These are phyloP conservation scores for Onygenales sp. DNA, from an alignment of 2,329 filamentous ascomycete genomes.

Conservation along the genomic window DNA sequence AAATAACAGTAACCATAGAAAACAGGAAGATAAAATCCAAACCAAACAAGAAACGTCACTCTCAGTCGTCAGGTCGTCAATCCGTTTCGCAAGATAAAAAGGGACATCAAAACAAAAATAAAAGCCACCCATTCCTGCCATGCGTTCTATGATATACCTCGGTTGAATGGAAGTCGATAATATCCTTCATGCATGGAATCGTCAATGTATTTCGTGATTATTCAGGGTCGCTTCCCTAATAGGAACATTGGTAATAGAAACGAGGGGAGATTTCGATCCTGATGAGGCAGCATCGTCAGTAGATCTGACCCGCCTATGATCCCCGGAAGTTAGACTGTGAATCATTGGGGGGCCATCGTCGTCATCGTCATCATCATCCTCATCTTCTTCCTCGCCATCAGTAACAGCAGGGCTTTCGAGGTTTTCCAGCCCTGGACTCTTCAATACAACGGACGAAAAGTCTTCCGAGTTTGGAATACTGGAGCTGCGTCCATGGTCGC, in stretches of 20 bases:
- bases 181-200: neutral
- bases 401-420: slow-evolving; percentile 7
- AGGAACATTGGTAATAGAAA: neutral
- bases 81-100: too few species aligned
- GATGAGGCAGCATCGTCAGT: neutral
- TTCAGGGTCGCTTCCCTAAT: neutral
- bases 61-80: neutral
- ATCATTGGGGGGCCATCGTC: neutral
- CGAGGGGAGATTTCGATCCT: neutral
- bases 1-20: too few species aligned
- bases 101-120: too few species aligned
- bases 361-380: neutral
- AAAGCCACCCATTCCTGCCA: too few species aligned
- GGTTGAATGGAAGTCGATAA: neutral
- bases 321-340: neutral
- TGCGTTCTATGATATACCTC: too few species aligned
- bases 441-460: neutral
- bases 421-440: neutral
- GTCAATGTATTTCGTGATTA: neutral
- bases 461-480: neutral
- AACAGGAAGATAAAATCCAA: neutral
- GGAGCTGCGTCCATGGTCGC: neutral
- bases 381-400: slow-evolving; percentile 6
- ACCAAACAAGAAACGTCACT: neutral
- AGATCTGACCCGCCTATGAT: neutral